phyloP scores from a whole-genome alignment of 1,139 yeast species.

The Kluyveromyces sp. region DNA sequence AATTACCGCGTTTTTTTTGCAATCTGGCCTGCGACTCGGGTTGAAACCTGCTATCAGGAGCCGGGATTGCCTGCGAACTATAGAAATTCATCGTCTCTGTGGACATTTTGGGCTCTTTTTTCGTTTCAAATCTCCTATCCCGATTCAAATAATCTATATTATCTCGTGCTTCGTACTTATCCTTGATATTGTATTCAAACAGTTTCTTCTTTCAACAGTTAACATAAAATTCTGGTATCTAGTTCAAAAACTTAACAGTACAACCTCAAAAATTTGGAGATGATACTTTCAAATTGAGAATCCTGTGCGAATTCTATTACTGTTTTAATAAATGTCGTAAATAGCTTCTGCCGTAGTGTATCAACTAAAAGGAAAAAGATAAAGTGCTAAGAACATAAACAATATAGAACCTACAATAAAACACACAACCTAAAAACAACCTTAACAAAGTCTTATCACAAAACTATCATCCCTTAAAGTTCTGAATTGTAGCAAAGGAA shows the following conservation, averaged over 20 bases:
- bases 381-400: too few species aligned
- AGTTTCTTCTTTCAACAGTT: neutral
- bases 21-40: slow-evolving; percentile 14
- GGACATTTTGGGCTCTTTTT: slow-evolving; percentile 19
- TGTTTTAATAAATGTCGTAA: neutral
- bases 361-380: neutral
- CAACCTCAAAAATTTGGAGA: neutral
- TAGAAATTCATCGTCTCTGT: slow-evolving; percentile 31
- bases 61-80: slow-evolving; percentile 27
- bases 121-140: neutral
- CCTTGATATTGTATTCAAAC: neutral
- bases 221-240: neutral
- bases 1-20: slow-evolving; percentile 14
- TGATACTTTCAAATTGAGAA: neutral
- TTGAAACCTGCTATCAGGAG: slow-evolving; percentile 21
- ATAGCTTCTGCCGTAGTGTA: neutral
- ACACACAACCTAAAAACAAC: too few species aligned
- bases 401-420: neutral
- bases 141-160: neutral
- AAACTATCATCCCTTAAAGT: neutral
- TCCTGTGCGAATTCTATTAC: neutral
- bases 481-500: neutral
- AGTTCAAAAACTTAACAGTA: neutral
- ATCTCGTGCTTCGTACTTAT: neutral
- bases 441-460: too few species aligned